phyloP scores from a whole-genome alignment of 306 rosid species.

The Lathyrus aphaca region DNA sequence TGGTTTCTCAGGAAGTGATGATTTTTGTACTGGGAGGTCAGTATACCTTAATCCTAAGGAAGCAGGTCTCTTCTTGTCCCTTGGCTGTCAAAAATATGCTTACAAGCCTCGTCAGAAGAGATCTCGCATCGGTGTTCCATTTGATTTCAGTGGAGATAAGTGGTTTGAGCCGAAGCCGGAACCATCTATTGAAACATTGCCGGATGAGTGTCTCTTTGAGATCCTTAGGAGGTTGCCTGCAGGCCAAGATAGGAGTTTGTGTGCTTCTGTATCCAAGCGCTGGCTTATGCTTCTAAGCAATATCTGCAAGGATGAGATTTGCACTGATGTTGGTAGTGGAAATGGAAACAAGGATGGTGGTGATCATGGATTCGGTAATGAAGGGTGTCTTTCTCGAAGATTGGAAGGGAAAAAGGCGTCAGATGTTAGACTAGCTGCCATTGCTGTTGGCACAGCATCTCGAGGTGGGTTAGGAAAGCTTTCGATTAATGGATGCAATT shows the following conservation, averaged over 20 bases:
- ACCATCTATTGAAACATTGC: constrained; percentile 72
- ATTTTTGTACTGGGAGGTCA: constrained; percentile 76
- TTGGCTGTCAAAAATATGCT: constrained; percentile 62
- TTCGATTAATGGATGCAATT: constrained; percentile 60
- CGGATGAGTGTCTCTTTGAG: constrained; percentile 94
- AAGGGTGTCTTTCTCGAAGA: constrained; percentile 78
- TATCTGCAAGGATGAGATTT: constrained; percentile 59
- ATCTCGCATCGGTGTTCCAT: constrained; percentile 64
- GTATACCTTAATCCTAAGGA: constrained; percentile 83
- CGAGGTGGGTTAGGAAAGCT: constrained; percentile 96
- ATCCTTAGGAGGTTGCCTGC: constrained; percentile 85
- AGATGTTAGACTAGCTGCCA: constrained; percentile 92
- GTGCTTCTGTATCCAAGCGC: constrained; percentile 82
- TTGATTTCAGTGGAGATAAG: constrained; percentile 53
- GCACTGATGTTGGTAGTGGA: constrained; percentile 35
- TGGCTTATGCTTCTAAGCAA: constrained; percentile 91
- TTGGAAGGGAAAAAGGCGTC: constrained; percentile 91
- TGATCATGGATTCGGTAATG: constrained; percentile 58
- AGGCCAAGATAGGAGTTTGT: constrained; percentile 72
- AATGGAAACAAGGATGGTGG: constrained; percentile 45
- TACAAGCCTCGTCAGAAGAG: constrained; percentile 74
- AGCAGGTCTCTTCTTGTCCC: constrained; percentile 71
- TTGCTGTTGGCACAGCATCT: constrained; percentile 79
- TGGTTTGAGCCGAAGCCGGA: constrained; percentile 60
- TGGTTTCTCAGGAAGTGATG: constrained; percentile 71